Conservation (phyloP, 2,329 filamentous ascomycete genomes). For the Anisogramma anomala region DNA sequence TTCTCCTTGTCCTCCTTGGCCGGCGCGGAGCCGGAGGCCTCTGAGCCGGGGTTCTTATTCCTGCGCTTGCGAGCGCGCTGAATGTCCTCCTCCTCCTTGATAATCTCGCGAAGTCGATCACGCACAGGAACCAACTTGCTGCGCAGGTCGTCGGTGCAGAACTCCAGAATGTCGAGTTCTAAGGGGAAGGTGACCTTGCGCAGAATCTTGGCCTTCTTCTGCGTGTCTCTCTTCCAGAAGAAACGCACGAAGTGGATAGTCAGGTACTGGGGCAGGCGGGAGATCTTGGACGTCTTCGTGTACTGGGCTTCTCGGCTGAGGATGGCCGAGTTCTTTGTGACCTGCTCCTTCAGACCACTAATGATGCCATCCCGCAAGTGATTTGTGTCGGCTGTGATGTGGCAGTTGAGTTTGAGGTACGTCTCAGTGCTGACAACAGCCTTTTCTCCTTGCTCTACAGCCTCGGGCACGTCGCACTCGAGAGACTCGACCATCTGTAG, state of each 20-base stretch:
- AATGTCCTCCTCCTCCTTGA: conserved; percentile 89
- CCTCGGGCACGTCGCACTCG: conserved; percentile 72
- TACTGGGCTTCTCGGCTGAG: conserved; percentile 72
- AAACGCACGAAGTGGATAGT: conserved; percentile 97
- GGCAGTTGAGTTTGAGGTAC: conserved; percentile 91
- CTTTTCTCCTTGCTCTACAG: conserved; percentile 63
- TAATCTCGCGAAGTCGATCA: conserved; percentile 88
- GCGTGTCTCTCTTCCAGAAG: conserved; percentile 90
- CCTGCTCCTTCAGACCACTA: conserved; percentile 70
- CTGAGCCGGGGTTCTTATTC: conserved; percentile 44
- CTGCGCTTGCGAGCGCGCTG: conserved; percentile 86
- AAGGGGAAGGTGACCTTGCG: conserved; percentile 94
- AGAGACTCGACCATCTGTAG: conserved; percentile 69
- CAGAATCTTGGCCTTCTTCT: conserved; percentile 99
- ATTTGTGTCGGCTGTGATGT: conserved; percentile 79
- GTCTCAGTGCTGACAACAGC: conserved; percentile 55
- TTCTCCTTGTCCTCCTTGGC: conserved; percentile 37
- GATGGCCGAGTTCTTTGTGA: conserved; percentile 76
- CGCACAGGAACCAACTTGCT: conserved; percentile 79
- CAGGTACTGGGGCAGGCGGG: conserved; percentile 84
- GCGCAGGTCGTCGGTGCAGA: conserved; percentile 83
- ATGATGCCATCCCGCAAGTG: conserved; percentile 82
- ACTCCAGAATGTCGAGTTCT: conserved; percentile 86
- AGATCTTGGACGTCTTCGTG: conserved; percentile 83
- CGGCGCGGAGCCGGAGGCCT: conserved; percentile 3